A percentile compares a stretch with the other conserved stretches of the same genome.
Conservation (phyloP, 495 filamentous ascomycete species). For the Aspergillus heteromorphus region DNA sequence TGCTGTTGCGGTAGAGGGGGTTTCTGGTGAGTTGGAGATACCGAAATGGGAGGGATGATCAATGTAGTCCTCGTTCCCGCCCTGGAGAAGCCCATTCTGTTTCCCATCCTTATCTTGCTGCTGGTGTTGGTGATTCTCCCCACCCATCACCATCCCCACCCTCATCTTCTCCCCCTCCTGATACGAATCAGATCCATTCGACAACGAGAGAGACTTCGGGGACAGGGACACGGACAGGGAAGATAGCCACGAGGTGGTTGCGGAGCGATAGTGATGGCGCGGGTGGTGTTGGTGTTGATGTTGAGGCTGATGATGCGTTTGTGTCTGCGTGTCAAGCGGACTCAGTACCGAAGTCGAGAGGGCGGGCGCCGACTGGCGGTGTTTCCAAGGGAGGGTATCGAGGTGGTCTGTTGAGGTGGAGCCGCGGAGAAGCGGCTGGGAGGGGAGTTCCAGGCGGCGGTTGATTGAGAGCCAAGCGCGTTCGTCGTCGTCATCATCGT, state of each 20-base stretch:
- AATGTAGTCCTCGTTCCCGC: no score
- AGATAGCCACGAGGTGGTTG: slow-evolving; percentile 27
- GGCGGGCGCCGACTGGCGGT: neutral
- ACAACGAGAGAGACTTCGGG: neutral
- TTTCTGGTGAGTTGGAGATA: no score
- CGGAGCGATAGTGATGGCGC: slow-evolving; percentile 32
- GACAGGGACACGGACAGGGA: slow-evolving; percentile 14
- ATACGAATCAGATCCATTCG: slow-evolving; percentile 15
- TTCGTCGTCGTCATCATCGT: slow-evolving; percentile 51
- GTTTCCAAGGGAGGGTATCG: neutral
- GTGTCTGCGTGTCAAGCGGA: no score
- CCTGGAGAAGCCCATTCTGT: no score
- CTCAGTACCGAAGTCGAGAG: no score
- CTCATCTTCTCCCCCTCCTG: no score
- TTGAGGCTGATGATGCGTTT: neutral
- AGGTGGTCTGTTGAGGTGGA: slow-evolving; percentile 5
- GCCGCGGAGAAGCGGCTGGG: slow-evolving; percentile 25
- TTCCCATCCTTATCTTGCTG: slow-evolving; percentile 10
- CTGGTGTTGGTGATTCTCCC: slow-evolving; percentile 3
- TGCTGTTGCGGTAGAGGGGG: neutral
- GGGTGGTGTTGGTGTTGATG: neutral
- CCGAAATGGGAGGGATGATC: no score
- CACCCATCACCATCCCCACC: no score
- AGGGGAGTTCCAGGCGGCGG: slow-evolving; percentile 63
- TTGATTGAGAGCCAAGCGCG: slow-evolving; percentile 70